These are phyloP conservation scores for Scleroderma citrinum DNA, from an alignment of 768 basidiomycete species.

Conservation along the genomic window DNA sequence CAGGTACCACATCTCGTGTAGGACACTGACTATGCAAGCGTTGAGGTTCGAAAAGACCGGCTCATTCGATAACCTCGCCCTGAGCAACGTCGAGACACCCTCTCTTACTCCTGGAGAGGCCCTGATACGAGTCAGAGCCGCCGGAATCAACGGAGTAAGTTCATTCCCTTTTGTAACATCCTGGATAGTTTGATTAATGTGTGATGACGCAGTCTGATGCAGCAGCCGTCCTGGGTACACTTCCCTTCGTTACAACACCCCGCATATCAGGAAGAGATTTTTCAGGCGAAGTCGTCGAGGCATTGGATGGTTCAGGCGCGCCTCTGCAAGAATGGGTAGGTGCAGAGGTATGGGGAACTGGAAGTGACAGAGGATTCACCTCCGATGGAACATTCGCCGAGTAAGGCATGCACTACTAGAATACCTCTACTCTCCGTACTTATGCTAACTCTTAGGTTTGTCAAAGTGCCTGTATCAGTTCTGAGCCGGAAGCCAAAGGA, in stretches of 20 bases:
- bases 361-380: conserved; percentile 26
- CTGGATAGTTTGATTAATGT: background rate
- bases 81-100: conserved; percentile 23
- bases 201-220: conserved; percentile 22
- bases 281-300: conserved; percentile 30
- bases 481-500: conserved; percentile 27
- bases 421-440: background rate
- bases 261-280: conserved; percentile 29
- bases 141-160: conserved; percentile 30
- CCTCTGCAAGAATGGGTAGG: conserved; percentile 19
- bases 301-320: conserved; percentile 18
- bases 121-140: conserved; percentile 27
- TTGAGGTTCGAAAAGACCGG: conserved; percentile 28
- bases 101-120: conserved; percentile 27
- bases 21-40: conserved; percentile 23
- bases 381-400: conserved; percentile 31
- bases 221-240: conserved; percentile 19
- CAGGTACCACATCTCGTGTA: conserved; percentile 1
- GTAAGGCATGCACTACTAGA: conserved; percentile 9
- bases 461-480: conserved; percentile 22
- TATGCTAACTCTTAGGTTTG: conserved; percentile 12
- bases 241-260: conserved; percentile 29
- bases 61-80: conserved; percentile 21
- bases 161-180: background rate
- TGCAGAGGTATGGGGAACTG: conserved; percentile 31